These are phyloP conservation scores for Fusarium clavum DNA, from an alignment of 2,329 filamentous ascomycete species.

Conservation along the genomic window DNA sequence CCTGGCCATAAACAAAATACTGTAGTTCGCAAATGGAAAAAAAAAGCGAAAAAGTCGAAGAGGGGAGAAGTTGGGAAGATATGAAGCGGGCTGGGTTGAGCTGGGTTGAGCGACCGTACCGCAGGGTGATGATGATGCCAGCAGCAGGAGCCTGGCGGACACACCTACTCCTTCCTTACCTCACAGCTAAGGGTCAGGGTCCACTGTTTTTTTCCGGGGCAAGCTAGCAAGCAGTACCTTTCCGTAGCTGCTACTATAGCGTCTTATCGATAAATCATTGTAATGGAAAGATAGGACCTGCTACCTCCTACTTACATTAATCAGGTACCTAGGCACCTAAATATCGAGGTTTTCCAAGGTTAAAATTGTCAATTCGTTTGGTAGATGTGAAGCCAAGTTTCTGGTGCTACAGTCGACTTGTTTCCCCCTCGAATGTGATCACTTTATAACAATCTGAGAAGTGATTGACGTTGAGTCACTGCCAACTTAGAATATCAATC, in stretches of 20 bases:
- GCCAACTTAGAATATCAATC: not conserved
- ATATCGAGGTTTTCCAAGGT: not conserved
- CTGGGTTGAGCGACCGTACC: slow-evolving; percentile 18
- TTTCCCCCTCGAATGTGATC: not conserved
- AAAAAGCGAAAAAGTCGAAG: slow-evolving; percentile 22
- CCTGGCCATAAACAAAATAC: slow-evolving; percentile 11
- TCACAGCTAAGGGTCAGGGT: slow-evolving; percentile 12
- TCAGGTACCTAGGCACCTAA: not conserved
- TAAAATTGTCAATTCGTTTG: too few relatives aligned
- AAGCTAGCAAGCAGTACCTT: not conserved
- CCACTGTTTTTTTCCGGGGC: slow-evolving; percentile 40
- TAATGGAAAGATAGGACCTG: not conserved
- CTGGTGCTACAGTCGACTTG: not conserved
- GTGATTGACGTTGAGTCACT: not conserved
- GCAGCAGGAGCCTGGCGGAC: slow-evolving; percentile 45
- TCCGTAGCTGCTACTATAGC: not conserved
- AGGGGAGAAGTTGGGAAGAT: slow-evolving; percentile 31
- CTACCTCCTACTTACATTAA: not conserved
- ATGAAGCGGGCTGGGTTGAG: slow-evolving; percentile 37
- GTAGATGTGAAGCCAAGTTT: not conserved
- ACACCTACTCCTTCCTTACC: slow-evolving; percentile 10
- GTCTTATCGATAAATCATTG: not conserved
- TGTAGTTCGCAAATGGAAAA: slow-evolving; percentile 15
- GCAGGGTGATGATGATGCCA: slow-evolving; percentile 43
- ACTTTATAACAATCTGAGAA: not conserved